phyloP scores from a whole-genome alignment of 441 rosid genomes.

The Biscutella laevigata region DNA sequence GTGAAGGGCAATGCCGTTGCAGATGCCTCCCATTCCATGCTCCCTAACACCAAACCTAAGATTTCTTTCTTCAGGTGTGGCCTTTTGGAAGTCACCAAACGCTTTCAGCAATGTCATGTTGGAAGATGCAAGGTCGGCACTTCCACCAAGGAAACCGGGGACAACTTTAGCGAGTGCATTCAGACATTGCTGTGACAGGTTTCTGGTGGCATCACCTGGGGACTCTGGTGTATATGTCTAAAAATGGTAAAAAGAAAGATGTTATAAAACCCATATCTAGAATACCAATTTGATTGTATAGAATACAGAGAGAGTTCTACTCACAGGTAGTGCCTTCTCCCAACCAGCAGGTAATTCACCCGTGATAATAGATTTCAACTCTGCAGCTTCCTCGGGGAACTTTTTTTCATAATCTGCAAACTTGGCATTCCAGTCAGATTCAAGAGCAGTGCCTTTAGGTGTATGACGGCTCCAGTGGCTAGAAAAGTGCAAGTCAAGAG shows the following conservation, averaged over 20 bases:
- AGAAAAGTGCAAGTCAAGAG: conserved; percentile 9
- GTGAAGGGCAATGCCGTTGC: conserved; percentile 48
- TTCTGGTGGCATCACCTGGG: conserved; percentile 52
- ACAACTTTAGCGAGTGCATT: conserved; percentile 49
- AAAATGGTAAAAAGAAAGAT: conserved; percentile 9
- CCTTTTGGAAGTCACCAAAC: conserved; percentile 49
- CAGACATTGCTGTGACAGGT: conserved; percentile 49
- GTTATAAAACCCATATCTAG: neutral
- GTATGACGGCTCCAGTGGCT: conserved; percentile 98
- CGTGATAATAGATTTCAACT: conserved; percentile 61
- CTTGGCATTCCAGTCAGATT: conserved; percentile 86
- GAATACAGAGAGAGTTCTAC: conserved; percentile 26
- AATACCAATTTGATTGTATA: neutral
- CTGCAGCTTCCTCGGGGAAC: conserved; percentile 90
- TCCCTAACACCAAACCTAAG: conserved; percentile 53
- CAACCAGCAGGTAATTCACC: conserved; percentile 92
- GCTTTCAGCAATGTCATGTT: conserved; percentile 53
- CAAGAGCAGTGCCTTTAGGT: conserved; percentile 63
- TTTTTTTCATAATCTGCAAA: conserved; percentile 87
- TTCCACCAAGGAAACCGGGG: conserved; percentile 54
- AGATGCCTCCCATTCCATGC: conserved; percentile 52
- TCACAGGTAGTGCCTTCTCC: conserved; percentile 97
- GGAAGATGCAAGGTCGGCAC: conserved; percentile 59
- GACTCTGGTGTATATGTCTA: conserved; percentile 51
- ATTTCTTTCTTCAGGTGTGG: conserved; percentile 47